Evolutionary conservation across 345 rosid species (phyloP).

Genomic region (Euphorbia tirucalli): DNA sequence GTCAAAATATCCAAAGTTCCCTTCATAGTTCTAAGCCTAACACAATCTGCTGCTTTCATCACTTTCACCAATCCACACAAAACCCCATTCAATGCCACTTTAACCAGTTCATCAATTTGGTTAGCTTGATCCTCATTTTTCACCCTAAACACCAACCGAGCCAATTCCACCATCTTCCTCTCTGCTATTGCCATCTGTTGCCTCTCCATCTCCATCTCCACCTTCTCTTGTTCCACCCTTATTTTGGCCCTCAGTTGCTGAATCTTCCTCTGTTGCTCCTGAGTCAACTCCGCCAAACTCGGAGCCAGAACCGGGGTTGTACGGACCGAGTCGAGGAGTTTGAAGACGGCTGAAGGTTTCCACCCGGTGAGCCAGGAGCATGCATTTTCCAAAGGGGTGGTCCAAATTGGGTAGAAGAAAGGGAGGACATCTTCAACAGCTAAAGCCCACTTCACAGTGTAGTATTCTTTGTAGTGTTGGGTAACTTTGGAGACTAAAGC

Average conservation of each 20-base stretch:
- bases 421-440: constrained; percentile 62
- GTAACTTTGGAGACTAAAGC: constrained; percentile 56
- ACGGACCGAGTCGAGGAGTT: constrained; percentile 45
- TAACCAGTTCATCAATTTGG: constrained; percentile 33
- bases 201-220: constrained; percentile 83
- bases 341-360: constrained; percentile 63
- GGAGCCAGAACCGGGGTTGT: constrained; percentile 22
- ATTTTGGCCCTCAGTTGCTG: constrained; percentile 55
- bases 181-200: constrained; percentile 75
- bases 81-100: constrained; percentile 46
- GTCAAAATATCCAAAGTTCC: constrained; percentile 63
- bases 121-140: constrained; percentile 16
- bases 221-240: constrained; percentile 61
- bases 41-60: constrained; percentile 80
- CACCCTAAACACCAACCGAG: constrained; percentile 34
- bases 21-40: constrained; percentile 68
- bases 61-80: constrained; percentile 53
- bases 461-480: constrained; percentile 71
- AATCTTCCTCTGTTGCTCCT: constrained; percentile 50
- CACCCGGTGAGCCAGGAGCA: constrained; percentile 80
- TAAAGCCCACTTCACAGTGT: constrained; percentile 70
- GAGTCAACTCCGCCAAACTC: constrained; percentile 32
- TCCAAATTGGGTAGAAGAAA: constrained; percentile 65
- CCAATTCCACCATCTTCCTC: constrained; percentile 60
- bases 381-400: constrained; percentile 55